Evolutionary conservation across 2,329 filamentous ascomycete species (phyloP), one percentile per base, ranked within the genome.

Genomic region (Venturia pyrina): DNA sequence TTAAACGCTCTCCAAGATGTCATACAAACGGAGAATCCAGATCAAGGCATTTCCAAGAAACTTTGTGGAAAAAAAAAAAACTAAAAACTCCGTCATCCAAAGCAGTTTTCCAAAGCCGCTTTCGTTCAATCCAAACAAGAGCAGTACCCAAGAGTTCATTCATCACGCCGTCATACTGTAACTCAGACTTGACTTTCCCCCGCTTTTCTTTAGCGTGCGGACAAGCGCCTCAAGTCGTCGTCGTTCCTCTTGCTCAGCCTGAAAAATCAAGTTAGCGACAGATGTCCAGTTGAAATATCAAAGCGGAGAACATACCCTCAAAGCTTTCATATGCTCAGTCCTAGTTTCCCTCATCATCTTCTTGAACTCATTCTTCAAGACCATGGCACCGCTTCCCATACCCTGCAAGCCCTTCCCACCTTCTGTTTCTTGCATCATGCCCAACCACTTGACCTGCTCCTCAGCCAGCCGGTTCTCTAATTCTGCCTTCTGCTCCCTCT

Each of bases 291-390:
- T 50, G 17, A 28, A 28, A 28, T 48, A 68, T 66, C 44, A 61
- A 28, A 46, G 37, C 40, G 66, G 11, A 46, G 28, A 40, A 67
- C 40, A 78, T 75, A 90, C 88, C 79, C 84, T 85, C 66, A 90
- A 73, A 67, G 82, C 79, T 76, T 83, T 88, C 71, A 86, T 78
- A 68, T 84, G 87, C 74, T 91, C 88, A 1, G 82, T 80, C 68
- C 87, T 83, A 61, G 86, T 86, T 72, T 90, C 87, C 69, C 87
- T 82, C 87, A 90, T 90, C 88, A 90, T 90, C 78, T 88, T 90
- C 79, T 89, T 89, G 73, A 91, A 91, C 74, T 91, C 88, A 68
- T 87, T 87, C 75, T 87, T 86, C 72, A 91, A 72, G 50, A 90
- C 86, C 76, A 84, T 84, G 32, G 86, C 87, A 70, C 86, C 89